Conservation (phyloP, 495 filamentous ascomycete genomes). For the Apodospora peruviana region DNA sequence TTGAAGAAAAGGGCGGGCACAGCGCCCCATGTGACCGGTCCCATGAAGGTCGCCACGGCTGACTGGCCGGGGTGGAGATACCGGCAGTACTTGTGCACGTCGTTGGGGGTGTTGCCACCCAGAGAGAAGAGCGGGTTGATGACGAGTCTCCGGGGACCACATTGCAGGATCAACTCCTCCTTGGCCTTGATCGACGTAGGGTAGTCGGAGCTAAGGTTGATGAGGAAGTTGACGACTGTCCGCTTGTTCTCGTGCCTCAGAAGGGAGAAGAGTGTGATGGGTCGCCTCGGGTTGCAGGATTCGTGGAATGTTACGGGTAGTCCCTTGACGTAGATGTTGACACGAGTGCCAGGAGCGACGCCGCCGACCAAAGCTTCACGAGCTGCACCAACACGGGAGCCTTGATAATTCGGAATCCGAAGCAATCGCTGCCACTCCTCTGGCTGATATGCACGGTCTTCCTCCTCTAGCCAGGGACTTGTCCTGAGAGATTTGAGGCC, state of each 20-base stretch:
- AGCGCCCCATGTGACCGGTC: slow-evolving; percentile 85
- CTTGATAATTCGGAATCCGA: slow-evolving; percentile 76
- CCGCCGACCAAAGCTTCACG: slow-evolving; percentile 82
- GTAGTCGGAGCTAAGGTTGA: slow-evolving; percentile 69
- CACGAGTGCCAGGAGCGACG: slow-evolving; percentile 73
- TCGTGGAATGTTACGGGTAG: slow-evolving; percentile 57
- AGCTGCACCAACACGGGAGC: slow-evolving; percentile 64
- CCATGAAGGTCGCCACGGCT: slow-evolving; percentile 85
- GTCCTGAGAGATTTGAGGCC: slow-evolving; percentile 85
- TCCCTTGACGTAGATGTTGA: slow-evolving; percentile 71
- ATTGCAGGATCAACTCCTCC: slow-evolving; percentile 82
- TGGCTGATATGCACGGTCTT: slow-evolving; percentile 79
- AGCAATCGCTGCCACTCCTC: slow-evolving; percentile 84
- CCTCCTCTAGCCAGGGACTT: slow-evolving; percentile 79
- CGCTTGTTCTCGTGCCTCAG: slow-evolving; percentile 92
- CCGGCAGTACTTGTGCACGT: slow-evolving; percentile 94
- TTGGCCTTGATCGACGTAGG: slow-evolving; percentile 77
- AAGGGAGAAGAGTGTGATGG: slow-evolving; percentile 72
- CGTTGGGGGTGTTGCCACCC: slow-evolving; percentile 77
- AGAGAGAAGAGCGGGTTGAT: slow-evolving; percentile 89
- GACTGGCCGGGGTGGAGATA: slow-evolving; percentile 87
- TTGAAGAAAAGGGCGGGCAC: slow-evolving; percentile 87
- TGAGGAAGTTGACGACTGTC: slow-evolving; percentile 77
- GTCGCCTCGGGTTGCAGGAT: slow-evolving; percentile 48
- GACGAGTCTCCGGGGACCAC: slow-evolving; percentile 75